Percentiles rank a stretch among this genome's conserved stretches.
Evolutionary conservation across 495 filamentous ascomycete species (phyloP).

Genomic region (Aspergillus egyptiacus): DNA sequence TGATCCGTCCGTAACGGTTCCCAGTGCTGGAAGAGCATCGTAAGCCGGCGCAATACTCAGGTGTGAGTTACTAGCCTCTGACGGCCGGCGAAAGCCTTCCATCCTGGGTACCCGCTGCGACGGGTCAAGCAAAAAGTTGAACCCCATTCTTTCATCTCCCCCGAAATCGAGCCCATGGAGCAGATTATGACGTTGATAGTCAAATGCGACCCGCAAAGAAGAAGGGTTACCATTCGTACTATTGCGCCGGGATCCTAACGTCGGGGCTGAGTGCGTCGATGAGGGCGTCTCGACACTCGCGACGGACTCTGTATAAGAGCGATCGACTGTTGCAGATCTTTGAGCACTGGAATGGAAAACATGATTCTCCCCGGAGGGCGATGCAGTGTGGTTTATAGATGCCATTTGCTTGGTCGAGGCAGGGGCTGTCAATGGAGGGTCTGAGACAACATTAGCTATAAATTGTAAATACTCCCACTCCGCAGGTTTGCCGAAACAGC

Average conservation of each 20-base stretch:
- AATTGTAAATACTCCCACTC: background rate
- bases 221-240: conserved; percentile 21
- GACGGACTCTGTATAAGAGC: conserved; percentile 28
- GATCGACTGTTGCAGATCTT: conserved; percentile 16
- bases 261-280: conserved; percentile 31
- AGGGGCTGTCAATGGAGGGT: conserved; percentile 6
- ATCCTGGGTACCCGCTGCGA: conserved; percentile 40
- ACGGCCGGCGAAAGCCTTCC: conserved; percentile 31
- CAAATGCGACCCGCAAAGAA: conserved; percentile 32
- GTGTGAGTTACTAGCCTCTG: conserved; percentile 22
- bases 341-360: conserved; percentile 18
- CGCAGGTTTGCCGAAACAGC: background rate
- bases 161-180: conserved; percentile 54
- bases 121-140: conserved; percentile 61
- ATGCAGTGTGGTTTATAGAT: conserved; percentile 20
- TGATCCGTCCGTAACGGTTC: conserved; percentile 20
- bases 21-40: conserved; percentile 18
- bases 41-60: conserved; percentile 24
- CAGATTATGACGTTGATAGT: conserved; percentile 51
- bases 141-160: conserved; percentile 53
- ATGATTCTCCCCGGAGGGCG: conserved; percentile 25
- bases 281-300: conserved; percentile 34
- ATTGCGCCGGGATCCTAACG: conserved; percentile 23
- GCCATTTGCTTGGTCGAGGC: conserved; percentile 16
- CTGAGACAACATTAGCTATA: conserved; percentile 3